phyloP scores from a whole-genome alignment of 345 rosid species.

The Rhodamnia argentea region DNA sequence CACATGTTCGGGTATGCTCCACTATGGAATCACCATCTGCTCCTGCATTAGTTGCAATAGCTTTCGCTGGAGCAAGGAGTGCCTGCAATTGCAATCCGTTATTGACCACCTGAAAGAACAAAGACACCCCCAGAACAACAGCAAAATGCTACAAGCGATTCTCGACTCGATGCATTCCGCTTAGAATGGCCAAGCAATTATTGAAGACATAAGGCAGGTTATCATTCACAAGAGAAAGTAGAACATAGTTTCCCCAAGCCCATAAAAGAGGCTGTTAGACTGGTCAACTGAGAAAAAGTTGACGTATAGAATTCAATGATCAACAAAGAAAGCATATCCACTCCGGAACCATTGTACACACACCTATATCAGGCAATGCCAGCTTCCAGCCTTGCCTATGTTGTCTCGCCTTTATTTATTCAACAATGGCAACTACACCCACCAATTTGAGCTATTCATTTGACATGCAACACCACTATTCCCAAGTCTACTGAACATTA shows the following conservation, averaged over 20 bases:
- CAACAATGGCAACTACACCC: not conserved
- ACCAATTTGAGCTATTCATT: not conserved
- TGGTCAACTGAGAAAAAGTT: not conserved
- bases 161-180: not conserved
- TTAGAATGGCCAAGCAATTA: not conserved
- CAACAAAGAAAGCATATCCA: not conserved
- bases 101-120: conserved; percentile 19
- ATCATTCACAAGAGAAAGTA: not conserved
- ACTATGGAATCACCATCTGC: conserved; percentile 66
- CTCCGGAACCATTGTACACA: not conserved
- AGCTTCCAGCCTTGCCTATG: not conserved
- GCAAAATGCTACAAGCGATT: not conserved
- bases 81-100: conserved; percentile 75
- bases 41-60: conserved; percentile 76
- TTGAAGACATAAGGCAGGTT: not conserved
- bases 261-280: not conserved
- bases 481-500: no score
- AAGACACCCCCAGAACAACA: not conserved
- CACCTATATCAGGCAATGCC: not conserved
- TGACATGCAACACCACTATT: not conserved
- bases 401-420: not conserved
- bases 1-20: conserved; percentile 46
- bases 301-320: not conserved
- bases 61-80: conserved; percentile 61
- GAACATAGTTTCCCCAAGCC: not conserved